Percentiles rank a stretch among this genome's conserved stretches.
Conservation (phyloP, 306 rosid species). For the Quercus parvula region DNA sequence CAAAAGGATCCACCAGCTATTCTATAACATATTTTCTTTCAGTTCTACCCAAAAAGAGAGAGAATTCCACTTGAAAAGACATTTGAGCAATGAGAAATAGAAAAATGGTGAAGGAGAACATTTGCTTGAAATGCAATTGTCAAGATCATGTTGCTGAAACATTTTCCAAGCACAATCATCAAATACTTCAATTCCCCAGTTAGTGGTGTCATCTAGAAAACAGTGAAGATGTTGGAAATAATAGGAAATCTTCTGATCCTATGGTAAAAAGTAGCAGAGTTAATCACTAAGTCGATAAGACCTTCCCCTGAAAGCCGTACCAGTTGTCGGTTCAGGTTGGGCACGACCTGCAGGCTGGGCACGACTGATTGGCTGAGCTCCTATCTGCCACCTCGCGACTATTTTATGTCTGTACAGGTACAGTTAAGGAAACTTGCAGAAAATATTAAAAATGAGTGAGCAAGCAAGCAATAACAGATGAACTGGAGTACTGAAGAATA, state of each 20-base stretch:
- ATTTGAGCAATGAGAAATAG: not conserved
- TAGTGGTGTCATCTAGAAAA: conserved; percentile 21
- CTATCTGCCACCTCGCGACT: conserved; percentile 80
- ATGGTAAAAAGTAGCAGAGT: not conserved
- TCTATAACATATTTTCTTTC: not conserved
- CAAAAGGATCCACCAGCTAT: not conserved
- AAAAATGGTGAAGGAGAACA: not conserved
- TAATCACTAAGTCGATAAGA: conserved; percentile 63
- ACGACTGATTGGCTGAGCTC: conserved; percentile 31
- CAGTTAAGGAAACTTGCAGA: conserved; percentile 40
- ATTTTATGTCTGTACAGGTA: conserved; percentile 52
- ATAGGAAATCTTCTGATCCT: not conserved
- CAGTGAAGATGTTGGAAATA: conserved; percentile 5
- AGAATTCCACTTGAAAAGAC: not conserved
- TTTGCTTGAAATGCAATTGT: conserved; percentile 14
- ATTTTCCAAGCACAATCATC: not conserved
- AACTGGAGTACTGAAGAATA: not conserved
- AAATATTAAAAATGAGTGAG: not conserved
- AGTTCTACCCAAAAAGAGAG: not conserved
- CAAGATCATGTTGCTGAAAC: not conserved
- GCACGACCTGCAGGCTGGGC: conserved; percentile 40
- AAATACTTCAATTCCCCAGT: conserved; percentile 23
- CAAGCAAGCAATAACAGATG: not conserved
- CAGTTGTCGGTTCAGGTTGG: conserved; percentile 49
- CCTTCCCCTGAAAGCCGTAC: conserved; percentile 82